Evolutionary conservation across 176 grass and related monocot genomes (phyloP).

Genomic region (Oryza coarctata): DNA sequence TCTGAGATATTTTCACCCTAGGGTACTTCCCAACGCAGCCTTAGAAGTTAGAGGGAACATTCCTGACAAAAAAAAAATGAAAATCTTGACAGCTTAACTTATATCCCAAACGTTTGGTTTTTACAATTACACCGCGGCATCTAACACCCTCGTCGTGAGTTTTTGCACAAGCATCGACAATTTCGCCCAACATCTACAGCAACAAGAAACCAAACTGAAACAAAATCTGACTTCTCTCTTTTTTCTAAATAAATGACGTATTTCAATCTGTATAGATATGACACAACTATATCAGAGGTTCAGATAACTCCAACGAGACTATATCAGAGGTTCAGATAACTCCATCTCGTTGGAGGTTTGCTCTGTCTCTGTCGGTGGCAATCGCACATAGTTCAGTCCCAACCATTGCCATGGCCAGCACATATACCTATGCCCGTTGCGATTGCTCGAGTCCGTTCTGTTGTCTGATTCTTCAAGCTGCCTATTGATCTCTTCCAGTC

Average conservation of each 20-base stretch:
- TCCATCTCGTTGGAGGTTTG: slow-evolving; percentile 85
- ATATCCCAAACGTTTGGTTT: slow-evolving; percentile 28
- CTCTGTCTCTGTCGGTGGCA: slow-evolving; percentile 36
- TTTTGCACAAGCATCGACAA: slow-evolving; percentile 32
- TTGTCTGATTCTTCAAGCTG: slow-evolving; percentile 75
- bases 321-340: slow-evolving; percentile 84
- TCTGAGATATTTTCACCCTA: no score
- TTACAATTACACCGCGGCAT: slow-evolving; percentile 36
- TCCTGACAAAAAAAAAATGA: slow-evolving; percentile 40
- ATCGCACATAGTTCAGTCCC: slow-evolving; percentile 70
- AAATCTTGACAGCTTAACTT: slow-evolving; percentile 29
- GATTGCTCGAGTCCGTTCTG: slow-evolving; percentile 23
- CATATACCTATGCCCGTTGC: slow-evolving; percentile 61
- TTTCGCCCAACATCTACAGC: slow-evolving; percentile 33
- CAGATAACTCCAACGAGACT: slow-evolving; percentile 85
- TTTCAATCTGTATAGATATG: slow-evolving; percentile 30
- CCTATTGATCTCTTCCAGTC: slow-evolving; percentile 81
- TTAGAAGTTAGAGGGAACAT: no score
- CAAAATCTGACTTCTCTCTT: background rate
- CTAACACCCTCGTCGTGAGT: slow-evolving; percentile 7
- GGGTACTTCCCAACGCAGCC: no score
- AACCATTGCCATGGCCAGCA: slow-evolving; percentile 99
- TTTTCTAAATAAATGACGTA: slow-evolving; percentile 8
- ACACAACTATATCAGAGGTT: slow-evolving; percentile 65
- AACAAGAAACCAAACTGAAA: slow-evolving; percentile 15